phyloP scores from a whole-genome alignment of 2,329 filamentous ascomycete species.

The Fusarium nodosum region DNA sequence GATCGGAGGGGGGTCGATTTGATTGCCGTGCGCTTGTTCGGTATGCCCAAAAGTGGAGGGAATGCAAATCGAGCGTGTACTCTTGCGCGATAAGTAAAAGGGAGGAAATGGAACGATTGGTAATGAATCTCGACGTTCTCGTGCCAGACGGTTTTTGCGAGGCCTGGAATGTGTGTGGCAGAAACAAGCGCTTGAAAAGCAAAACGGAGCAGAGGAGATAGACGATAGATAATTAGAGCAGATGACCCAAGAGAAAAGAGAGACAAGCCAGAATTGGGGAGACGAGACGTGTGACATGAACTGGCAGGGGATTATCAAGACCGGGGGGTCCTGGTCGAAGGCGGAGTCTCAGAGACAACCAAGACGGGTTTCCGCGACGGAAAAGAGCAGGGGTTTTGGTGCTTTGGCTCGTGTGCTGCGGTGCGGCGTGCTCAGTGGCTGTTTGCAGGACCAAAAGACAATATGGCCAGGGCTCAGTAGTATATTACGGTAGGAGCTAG shows the following conservation, averaged over 20 bases:
- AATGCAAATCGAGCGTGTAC: constrained; percentile 35
- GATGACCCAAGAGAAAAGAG: constrained; percentile 36
- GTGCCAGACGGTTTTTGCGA: constrained; percentile 53
- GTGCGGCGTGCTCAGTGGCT: too few relatives aligned
- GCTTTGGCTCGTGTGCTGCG: not conserved
- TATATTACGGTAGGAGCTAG: constrained; percentile 3
- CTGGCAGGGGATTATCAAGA: constrained; percentile 34
- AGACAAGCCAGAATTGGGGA: constrained; percentile 37
- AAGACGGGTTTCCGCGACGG: constrained; percentile 37
- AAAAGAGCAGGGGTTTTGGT: constrained; percentile 36
- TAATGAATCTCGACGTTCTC: constrained; percentile 49
- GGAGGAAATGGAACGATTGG: constrained; percentile 41
- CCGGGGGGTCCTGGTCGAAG: constrained; percentile 34
- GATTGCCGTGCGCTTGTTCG: constrained; percentile 32
- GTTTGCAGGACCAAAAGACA: not conserved
- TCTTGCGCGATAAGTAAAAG: constrained; percentile 40
- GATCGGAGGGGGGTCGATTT: constrained; percentile 10
- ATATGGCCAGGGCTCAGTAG: constrained; percentile 24
- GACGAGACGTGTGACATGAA: constrained; percentile 37
- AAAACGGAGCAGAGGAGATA: constrained; percentile 19
- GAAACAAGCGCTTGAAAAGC: constrained; percentile 43
- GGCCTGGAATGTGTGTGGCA: constrained; percentile 50
- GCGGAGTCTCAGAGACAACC: constrained; percentile 44
- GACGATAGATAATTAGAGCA: constrained; percentile 32
- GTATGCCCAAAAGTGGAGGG: constrained; percentile 35